These are phyloP conservation scores for Aegilops sharonensis DNA, from an alignment of 176 grass and related monocot species.

Conservation along the genomic window DNA sequence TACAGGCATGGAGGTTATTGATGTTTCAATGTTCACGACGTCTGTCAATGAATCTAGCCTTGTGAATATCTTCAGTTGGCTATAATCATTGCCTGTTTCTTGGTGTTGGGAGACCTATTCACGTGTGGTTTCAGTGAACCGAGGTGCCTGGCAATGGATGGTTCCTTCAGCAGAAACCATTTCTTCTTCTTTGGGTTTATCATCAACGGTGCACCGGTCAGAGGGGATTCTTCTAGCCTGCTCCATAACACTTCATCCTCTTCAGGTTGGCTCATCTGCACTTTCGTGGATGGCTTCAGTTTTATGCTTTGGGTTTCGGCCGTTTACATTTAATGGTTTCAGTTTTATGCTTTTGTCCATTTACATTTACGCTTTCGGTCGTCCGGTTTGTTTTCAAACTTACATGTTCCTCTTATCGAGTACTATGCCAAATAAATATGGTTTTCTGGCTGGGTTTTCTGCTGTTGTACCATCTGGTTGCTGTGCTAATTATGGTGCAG, in stretches of 20 bases:
- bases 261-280: constrained; percentile 71
- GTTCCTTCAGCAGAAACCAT: constrained; percentile 3
- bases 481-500: background rate
- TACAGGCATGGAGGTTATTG: background rate
- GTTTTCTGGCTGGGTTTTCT: background rate
- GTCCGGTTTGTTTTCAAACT: background rate
- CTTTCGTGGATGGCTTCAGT: too few species aligned
- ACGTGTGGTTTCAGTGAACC: background rate
- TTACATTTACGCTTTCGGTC: background rate
- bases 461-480: background rate
- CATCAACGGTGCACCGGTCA: background rate
- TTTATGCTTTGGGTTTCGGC: too few species aligned
- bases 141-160: background rate
- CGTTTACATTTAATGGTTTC: background rate
- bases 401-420: background rate
- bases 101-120: constrained; percentile 2
- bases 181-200: constrained; percentile 4
- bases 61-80: background rate
- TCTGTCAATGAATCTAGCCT: constrained; percentile 15
- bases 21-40: background rate
- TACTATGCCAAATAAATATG: background rate
- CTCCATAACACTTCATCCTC: constrained; percentile 61
- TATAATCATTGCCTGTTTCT: background rate
- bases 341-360: background rate
- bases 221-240: constrained; percentile 52